Evolutionary conservation across 2,329 filamentous ascomycete genomes (phyloP).

Genomic region (Leptographium flavum): DNA sequence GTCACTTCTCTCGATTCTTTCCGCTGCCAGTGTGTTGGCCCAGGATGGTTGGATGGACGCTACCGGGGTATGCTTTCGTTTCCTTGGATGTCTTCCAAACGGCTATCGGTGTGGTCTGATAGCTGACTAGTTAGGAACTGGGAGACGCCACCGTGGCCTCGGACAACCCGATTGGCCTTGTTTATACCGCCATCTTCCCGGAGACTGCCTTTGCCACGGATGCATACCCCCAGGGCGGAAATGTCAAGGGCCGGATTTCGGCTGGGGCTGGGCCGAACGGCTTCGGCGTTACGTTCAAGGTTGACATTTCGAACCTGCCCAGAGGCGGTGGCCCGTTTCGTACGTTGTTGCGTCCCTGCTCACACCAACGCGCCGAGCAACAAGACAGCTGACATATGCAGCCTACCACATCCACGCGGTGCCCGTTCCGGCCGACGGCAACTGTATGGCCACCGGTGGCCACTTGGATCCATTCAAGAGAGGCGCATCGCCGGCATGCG

Average conservation of each 20-base stretch:
- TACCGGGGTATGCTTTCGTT: conserved; percentile 4
- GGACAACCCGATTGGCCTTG: conserved; percentile 39
- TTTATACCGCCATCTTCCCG: conserved; percentile 43
- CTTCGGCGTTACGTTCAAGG: conserved; percentile 17
- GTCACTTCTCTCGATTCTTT: conserved; percentile 1
- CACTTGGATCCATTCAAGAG: conserved; percentile 61
- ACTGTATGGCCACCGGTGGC: conserved; percentile 52
- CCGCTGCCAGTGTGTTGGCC: conserved; percentile 3
- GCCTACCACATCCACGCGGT: conserved; percentile 60
- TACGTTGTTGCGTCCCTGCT: conserved; percentile 10
- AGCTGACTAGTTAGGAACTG: conserved; percentile 3
- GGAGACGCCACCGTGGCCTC: conserved; percentile 19
- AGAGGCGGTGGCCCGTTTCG: conserved; percentile 19
- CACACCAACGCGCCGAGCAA: no score
- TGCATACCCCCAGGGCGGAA: conserved; percentile 30
- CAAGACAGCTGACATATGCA: conserved; percentile 16
- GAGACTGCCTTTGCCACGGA: conserved; percentile 34
- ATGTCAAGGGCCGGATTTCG: conserved; percentile 28
- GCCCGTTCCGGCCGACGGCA: conserved; percentile 50
- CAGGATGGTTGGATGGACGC: neutral
- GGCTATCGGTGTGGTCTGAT: no score
- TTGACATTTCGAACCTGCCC: conserved; percentile 19
- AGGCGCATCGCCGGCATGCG: conserved; percentile 47
- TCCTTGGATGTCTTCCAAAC: neutral
- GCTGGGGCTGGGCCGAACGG: conserved; percentile 16